Evolutionary conservation across 1,284 basidiomycete genomes (phyloP), one percentile per base, ranked within the genome.

Genomic region (Ganoderma meredithae): DNA sequence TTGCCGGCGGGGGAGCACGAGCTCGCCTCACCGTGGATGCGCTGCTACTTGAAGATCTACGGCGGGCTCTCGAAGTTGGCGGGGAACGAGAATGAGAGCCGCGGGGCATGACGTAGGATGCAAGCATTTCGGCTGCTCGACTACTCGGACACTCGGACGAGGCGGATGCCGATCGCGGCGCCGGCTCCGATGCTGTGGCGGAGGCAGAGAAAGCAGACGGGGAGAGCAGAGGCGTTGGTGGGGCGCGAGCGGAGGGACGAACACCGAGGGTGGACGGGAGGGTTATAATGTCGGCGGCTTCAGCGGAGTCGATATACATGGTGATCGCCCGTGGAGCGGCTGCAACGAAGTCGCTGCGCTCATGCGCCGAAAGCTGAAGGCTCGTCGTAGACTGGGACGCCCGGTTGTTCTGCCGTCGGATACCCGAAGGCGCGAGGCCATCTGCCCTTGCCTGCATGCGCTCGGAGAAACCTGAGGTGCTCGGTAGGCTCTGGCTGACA

Each of bases 191-290:
- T 17, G 66, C 70, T 75, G 72, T 63, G 69, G 70, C 49, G 70
- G 71, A 73, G 71, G 55, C 52, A 62, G 62, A 64, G 56, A 59
- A 65, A 12, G 66, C 61, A 27, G 66, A 59, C 53, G 74, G 75
- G 36, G 72, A 69, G 25, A 76, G 73, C 72, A 75, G 67, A 80
- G 84, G 39, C 25, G 78, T 76, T 1, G 73, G 79, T 72, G 58
- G 83, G 79, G 66, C 80, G 69, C 53, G 83, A 69, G 52, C 84
- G 4, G 83, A 73, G 3, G 86, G 79, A 31, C 89, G 85, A 3
- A 92, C 76, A 19, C 93, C 92, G 58, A 92, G 81, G 0, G 92
- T 94, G 8, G 90, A 88, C 17, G 92, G 92, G 2, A 94, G 78
- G 15, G 83, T 74, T 62, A 94, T 88, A 17, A 81, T 76, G 55